These are phyloP conservation scores for Hanseniaspora taiwanica DNA, from an alignment of 805 yeast genomes.

Conservation along the genomic window DNA sequence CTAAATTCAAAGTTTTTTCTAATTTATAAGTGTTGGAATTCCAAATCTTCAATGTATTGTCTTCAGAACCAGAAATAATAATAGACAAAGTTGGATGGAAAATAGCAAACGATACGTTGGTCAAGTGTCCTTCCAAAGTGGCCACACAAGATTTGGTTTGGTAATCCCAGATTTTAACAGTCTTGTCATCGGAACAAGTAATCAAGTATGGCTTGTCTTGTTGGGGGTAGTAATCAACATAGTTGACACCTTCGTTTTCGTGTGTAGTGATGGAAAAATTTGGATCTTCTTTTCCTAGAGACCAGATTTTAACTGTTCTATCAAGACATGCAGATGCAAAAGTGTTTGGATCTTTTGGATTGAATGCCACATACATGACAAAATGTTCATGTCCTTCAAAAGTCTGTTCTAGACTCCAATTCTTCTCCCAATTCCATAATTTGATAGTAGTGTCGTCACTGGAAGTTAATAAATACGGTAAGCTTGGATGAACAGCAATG, in stretches of 20 bases:
- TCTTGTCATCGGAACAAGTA: slow-evolving; percentile 82
- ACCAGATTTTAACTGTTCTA: slow-evolving; percentile 94
- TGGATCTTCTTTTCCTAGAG: slow-evolving; percentile 73
- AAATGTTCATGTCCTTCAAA: slow-evolving; percentile 95
- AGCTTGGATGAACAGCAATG: slow-evolving; percentile 87
- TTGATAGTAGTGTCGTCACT: slow-evolving; percentile 86
- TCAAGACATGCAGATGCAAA: slow-evolving; percentile 96
- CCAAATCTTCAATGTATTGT: slow-evolving; percentile 90
- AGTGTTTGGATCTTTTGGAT: slow-evolving; percentile 94
- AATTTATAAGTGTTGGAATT: slow-evolving; percentile 85
- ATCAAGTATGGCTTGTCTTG: slow-evolving; percentile 94
- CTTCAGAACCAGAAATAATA: slow-evolving; percentile 93
- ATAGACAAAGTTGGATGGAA: slow-evolving; percentile 97
- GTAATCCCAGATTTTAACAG: slow-evolving; percentile 89
- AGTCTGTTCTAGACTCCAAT: slow-evolving; percentile 80
- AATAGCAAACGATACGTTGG: slow-evolving; percentile 91
- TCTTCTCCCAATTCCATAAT: slow-evolving; percentile 95
- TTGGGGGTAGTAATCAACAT: slow-evolving; percentile 92
- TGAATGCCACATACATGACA: slow-evolving; percentile 87
- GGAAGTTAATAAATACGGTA: slow-evolving; percentile 77
- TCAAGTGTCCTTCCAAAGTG: slow-evolving; percentile 81
- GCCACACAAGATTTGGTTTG: slow-evolving; percentile 95
- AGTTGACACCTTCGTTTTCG: slow-evolving; percentile 87
- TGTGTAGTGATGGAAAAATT: slow-evolving; percentile 88
- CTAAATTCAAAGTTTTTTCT: slow-evolving; percentile 81